These are phyloP conservation scores for Trichophyton rubrum DNA, from an alignment of 2,329 filamentous ascomycete genomes.

Conservation along the genomic window DNA sequence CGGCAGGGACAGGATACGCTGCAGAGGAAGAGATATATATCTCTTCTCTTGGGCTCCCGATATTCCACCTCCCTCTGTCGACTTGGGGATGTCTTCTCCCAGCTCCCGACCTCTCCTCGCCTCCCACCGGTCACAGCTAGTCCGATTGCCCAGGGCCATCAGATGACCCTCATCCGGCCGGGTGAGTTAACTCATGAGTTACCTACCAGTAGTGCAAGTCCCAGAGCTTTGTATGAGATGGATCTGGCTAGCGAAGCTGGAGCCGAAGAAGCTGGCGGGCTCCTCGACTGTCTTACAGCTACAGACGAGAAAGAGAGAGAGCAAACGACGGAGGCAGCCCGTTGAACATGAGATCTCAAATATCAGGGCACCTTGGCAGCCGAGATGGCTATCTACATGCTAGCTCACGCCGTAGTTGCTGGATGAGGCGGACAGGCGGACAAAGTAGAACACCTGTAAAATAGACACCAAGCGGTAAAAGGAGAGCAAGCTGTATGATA, in stretches of 20 bases:
- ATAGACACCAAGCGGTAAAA: neutral
- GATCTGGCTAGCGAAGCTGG: too few species aligned
- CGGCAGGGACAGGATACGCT: neutral
- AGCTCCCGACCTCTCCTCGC: too few species aligned
- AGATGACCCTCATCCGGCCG: too few species aligned
- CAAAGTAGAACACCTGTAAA: neutral
- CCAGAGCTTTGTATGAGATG: too few species aligned
- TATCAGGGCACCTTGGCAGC: neutral
- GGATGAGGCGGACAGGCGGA: neutral
- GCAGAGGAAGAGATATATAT: neutral
- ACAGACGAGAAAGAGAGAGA: neutral
- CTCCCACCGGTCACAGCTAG: too few species aligned
- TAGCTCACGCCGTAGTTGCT: neutral
- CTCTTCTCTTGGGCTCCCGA: neutral
- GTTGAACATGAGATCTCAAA: neutral
- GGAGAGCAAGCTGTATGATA: conserved; percentile 32
- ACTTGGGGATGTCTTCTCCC: neutral
- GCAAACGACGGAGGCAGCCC: neutral
- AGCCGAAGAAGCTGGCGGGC: too few species aligned
- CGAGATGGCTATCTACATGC: neutral
- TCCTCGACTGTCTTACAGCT: too few species aligned
- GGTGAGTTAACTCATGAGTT: too few species aligned
- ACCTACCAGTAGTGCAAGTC: too few species aligned
- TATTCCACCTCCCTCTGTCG: neutral
- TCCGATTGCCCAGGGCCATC: too few species aligned